These are phyloP conservation scores for Sporobolomyces pararoseus DNA, from an alignment of 768 basidiomycete species.

Conservation along the genomic window DNA sequence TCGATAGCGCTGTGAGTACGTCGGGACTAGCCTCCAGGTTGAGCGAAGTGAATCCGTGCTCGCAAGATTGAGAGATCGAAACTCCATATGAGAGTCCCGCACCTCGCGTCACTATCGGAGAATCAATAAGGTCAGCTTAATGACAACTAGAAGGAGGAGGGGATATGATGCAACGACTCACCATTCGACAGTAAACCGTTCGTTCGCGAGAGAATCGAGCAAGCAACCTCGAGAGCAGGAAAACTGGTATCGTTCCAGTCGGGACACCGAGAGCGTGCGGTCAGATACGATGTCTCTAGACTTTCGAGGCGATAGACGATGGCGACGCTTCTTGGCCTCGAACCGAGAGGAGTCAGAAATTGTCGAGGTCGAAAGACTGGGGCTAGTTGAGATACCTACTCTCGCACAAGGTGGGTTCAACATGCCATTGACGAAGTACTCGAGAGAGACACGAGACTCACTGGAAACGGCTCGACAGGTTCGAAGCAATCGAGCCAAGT, in stretches of 20 bases:
- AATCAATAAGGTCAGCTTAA: slow-evolving; percentile 61
- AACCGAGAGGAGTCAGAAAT: slow-evolving; percentile 70
- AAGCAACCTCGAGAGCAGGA: background rate
- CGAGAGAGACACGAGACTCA: too few relatives aligned
- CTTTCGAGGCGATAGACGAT: slow-evolving; percentile 81
- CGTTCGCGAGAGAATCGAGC: slow-evolving; percentile 1
- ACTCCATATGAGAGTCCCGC: slow-evolving; percentile 71
- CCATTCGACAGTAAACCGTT: slow-evolving; percentile 59
- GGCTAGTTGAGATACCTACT: slow-evolving; percentile 53
- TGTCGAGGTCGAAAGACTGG: slow-evolving; percentile 64
- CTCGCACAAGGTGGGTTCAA: too few relatives aligned
- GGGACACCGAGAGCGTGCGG: slow-evolving; percentile 50
- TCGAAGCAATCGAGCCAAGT: slow-evolving; percentile 69
- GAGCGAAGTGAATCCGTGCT: slow-evolving; percentile 27
- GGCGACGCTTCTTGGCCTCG: slow-evolving; percentile 61
- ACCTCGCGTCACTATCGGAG: slow-evolving; percentile 70
- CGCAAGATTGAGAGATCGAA: background rate
- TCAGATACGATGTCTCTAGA: slow-evolving; percentile 76
- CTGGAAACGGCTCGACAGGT: slow-evolving; percentile 56
- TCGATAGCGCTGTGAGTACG: slow-evolving; percentile 65
- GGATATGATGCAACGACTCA: slow-evolving; percentile 70
- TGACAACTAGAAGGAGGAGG: slow-evolving; percentile 85
- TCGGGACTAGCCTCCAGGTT: slow-evolving; percentile 7
- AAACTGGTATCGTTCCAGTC: slow-evolving; percentile 49
- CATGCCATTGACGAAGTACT: too few relatives aligned